These are phyloP conservation scores for Mycena galericulata DNA, from an alignment of 768 basidiomycete species.

Conservation along the genomic window DNA sequence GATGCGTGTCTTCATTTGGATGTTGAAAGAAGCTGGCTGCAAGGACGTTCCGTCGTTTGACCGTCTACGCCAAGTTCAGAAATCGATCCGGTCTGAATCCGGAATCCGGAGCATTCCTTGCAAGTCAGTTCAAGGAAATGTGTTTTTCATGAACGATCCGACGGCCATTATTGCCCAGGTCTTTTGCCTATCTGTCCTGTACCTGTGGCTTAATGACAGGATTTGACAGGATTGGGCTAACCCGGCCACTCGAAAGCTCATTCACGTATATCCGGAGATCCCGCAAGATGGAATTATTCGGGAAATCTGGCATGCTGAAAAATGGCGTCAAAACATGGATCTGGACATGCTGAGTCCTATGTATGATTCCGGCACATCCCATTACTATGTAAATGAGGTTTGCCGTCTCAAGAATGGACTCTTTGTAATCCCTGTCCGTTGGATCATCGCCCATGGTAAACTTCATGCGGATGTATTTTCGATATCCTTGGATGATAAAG, in stretches of 20 bases:
- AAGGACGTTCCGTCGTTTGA: constrained; percentile 12
- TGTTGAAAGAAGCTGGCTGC: not conserved
- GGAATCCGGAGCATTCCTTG: constrained; percentile 2
- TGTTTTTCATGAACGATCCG: constrained; percentile 20
- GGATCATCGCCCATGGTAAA: not conserved
- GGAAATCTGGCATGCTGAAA: no score
- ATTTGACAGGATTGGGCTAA: no score
- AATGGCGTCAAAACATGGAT: no score
- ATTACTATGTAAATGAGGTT: no score
- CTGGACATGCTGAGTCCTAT: no score
- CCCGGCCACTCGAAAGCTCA: no score
- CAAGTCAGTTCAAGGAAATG: constrained; percentile 3
- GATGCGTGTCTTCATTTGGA: constrained; percentile 13
- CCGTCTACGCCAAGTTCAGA: not conserved
- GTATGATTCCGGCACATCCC: constrained; percentile 33
- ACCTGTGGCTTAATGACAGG: no score
- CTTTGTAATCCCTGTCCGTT: constrained; percentile 19
- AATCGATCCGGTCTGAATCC: not conserved
- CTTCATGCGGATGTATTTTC: constrained; percentile 4
- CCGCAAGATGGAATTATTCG: no score
- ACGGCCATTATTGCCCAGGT: constrained; percentile 4
- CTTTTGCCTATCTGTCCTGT: not conserved
- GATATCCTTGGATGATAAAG: not conserved
- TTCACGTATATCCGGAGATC: no score
- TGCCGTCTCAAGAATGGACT: not conserved